phyloP scores from a whole-genome alignment of 202 grass and related monocot species.

The Eragrostis tef region DNA sequence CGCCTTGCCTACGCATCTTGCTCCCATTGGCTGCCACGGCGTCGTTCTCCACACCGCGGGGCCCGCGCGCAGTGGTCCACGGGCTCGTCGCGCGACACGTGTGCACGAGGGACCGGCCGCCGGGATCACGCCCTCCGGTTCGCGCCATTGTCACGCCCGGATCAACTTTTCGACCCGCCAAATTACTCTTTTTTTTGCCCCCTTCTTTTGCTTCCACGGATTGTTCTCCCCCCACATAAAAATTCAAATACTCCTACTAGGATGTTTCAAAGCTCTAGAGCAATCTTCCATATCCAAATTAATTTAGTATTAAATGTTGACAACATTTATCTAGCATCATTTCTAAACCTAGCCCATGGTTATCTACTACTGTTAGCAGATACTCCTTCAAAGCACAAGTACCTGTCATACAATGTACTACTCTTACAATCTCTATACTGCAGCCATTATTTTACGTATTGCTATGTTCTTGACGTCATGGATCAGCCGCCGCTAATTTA shows the following conservation, averaged over 20 bases:
- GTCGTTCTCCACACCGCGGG: constrained; percentile 15
- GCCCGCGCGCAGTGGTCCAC: neutral
- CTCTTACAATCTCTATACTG: neutral
- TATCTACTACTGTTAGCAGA: neutral
- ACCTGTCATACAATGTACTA: neutral
- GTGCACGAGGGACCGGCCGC: neutral
- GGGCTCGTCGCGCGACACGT: neutral
- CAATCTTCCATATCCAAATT: neutral
- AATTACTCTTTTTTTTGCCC: neutral
- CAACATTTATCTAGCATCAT: no score
- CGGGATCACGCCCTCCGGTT: constrained; percentile 7
- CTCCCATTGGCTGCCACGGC: constrained; percentile 19
- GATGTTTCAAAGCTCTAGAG: no score
- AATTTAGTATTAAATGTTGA: neutral
- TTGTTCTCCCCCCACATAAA: neutral
- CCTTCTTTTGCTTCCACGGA: neutral
- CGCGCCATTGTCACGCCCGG: neutral
- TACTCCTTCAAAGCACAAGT: neutral
- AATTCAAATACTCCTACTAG: no score
- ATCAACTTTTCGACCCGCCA: neutral
- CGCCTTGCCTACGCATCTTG: constrained; percentile 9
- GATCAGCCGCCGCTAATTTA: neutral
- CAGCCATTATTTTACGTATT: neutral
- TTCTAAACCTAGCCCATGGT: no score
- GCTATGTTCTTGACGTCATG: constrained; percentile 1